These are phyloP conservation scores for Hyphopichia wangnamkhiaoensis DNA, from an alignment of 1,139 yeast species.

Conservation along the genomic window DNA sequence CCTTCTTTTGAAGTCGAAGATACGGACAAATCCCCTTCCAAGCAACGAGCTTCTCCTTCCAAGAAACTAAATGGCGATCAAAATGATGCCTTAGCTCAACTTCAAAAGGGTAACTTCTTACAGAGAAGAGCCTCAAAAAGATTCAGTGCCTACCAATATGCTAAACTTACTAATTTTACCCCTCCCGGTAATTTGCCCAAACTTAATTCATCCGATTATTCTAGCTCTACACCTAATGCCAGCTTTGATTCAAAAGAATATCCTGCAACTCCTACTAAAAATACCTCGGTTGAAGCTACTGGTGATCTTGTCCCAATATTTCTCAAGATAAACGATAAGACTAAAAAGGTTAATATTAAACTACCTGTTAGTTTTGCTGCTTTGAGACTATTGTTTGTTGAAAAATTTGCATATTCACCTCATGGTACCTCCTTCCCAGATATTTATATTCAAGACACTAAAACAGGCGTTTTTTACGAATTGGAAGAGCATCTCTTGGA, in stretches of 20 bases:
- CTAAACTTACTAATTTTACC: slow-evolving; percentile 63
- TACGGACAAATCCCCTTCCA: neutral
- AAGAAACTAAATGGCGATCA: slow-evolving; percentile 3
- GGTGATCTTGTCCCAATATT: slow-evolving; percentile 33
- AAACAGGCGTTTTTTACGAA: slow-evolving; percentile 67
- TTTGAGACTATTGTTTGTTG: slow-evolving; percentile 74
- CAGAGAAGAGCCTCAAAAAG: slow-evolving; percentile 91
- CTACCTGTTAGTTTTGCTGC: slow-evolving; percentile 62
- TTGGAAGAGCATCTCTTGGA: slow-evolving; percentile 67
- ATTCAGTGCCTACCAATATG: slow-evolving; percentile 90
- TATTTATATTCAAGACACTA: slow-evolving; percentile 70
- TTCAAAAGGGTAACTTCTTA: slow-evolving; percentile 78
- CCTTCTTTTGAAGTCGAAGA: neutral
- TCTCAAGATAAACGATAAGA: slow-evolving; percentile 56
- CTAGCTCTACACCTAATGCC: slow-evolving; percentile 1
- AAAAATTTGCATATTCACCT: slow-evolving; percentile 83
- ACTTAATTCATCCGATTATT: slow-evolving; percentile 8
- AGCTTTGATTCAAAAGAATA: neutral
- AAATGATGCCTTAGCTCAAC: slow-evolving; percentile 65
- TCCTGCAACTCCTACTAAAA: slow-evolving; percentile 2
- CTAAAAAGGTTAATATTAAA: slow-evolving; percentile 59
- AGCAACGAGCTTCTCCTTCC: neutral
- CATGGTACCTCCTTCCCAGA: slow-evolving; percentile 73
- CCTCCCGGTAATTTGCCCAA: slow-evolving; percentile 22
- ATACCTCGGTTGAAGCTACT: neutral